Evolutionary conservation across 2,329 filamentous ascomycete species (phyloP).

Genomic region (Ceratocystis variospora): DNA sequence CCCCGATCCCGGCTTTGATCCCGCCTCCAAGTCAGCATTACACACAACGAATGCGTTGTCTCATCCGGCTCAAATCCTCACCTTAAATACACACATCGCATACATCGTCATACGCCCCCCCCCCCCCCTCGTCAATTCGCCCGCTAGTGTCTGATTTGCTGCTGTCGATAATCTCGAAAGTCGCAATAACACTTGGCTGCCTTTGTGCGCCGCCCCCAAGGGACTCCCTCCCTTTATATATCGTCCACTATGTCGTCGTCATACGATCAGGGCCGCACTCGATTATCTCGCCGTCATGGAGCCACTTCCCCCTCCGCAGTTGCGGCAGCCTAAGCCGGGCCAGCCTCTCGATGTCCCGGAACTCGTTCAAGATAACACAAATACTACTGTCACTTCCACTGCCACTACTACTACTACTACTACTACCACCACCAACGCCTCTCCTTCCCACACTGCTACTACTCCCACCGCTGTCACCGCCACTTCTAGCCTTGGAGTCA

Average conservation of each 20-base stretch:
- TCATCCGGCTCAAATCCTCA: neutral
- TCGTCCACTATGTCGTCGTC: slow-evolving; percentile 19
- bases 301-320: slow-evolving; percentile 20
- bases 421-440: too few relatives aligned
- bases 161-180: slow-evolving; percentile 8
- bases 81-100: neutral
- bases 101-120: neutral
- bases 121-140: neutral
- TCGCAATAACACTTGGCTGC: slow-evolving; percentile 12
- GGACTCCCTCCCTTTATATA: slow-evolving; percentile 13
- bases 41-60: neutral
- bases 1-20: neutral
- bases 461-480: too few relatives aligned
- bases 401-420: too few relatives aligned
- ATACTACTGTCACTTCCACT: neutral
- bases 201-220: slow-evolving; percentile 14
- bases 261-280: slow-evolving; percentile 19
- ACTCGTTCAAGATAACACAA: neutral
- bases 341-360: slow-evolving; percentile 16
- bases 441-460: too few relatives aligned
- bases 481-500: neutral
- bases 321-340: slow-evolving; percentile 19
- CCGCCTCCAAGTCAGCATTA: neutral
- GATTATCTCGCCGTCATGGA: slow-evolving; percentile 18
- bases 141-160: slow-evolving; percentile 1